These are phyloP conservation scores for Croton setiger DNA, from an alignment of 441 rosid species.

Conservation along the genomic window DNA sequence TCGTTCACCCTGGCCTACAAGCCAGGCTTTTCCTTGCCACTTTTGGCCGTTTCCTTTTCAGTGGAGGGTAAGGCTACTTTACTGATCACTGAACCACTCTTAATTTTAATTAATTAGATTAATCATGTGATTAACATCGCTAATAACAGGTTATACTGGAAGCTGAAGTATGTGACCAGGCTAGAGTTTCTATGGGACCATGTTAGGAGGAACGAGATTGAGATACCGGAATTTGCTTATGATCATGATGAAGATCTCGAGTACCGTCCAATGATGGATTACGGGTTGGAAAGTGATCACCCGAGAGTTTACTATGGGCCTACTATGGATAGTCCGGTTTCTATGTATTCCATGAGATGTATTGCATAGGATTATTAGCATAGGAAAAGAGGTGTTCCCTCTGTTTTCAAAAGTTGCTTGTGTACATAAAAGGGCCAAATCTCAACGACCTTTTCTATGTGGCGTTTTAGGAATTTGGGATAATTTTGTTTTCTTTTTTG, in stretches of 20 bases:
- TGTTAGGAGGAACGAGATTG: constrained; percentile 69
- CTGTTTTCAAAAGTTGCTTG: background rate
- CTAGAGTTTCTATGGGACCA: constrained; percentile 80
- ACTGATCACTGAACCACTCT: no score
- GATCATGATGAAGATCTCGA: constrained; percentile 79
- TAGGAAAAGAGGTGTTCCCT: background rate
- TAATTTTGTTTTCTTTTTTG: no score
- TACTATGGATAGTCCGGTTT: constrained; percentile 42
- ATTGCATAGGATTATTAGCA: constrained; percentile 37
- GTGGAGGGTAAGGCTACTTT: constrained; percentile 49
- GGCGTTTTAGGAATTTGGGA: no score
- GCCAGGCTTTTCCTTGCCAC: constrained; percentile 80
- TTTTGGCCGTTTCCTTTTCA: constrained; percentile 66
- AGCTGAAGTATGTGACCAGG: constrained; percentile 65
- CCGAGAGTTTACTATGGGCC: constrained; percentile 48
- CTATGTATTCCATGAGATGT: constrained; percentile 62
- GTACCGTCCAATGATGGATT: constrained; percentile 71
- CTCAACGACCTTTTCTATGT: background rate
- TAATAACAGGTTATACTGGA: constrained; percentile 56
- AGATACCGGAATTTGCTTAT: constrained; percentile 65
- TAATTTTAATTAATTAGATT: no score
- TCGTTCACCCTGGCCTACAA: constrained; percentile 72
- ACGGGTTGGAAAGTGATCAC: constrained; percentile 75
- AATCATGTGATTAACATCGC: no score
- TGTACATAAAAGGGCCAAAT: background rate